A percentile compares a stretch with the other conserved stretches of the same genome.
phyloP scores from a whole-genome alignment of 2,329 filamentous ascomycete genomes.

The Mollisia scopiformis region DNA sequence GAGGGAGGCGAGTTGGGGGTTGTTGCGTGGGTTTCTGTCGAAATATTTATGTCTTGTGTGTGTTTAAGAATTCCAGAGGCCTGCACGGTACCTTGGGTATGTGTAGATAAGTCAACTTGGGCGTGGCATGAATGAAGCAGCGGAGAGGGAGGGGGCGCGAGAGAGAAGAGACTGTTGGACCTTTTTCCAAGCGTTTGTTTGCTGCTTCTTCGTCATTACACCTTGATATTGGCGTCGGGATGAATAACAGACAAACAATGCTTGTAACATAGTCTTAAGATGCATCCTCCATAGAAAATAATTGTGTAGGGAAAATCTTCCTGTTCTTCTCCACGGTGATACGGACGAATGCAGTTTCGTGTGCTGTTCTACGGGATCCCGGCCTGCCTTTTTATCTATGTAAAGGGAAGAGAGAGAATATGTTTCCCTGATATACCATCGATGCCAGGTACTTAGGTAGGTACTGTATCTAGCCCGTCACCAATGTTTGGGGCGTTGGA shows the following conservation, averaged over 20 bases:
- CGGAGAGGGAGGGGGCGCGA: too few species aligned
- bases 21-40: constrained; percentile 22
- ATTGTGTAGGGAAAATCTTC: background rate
- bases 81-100: constrained; percentile 22
- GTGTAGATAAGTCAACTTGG: constrained; percentile 23
- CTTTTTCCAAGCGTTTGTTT: constrained; percentile 14
- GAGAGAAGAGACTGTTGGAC: constrained; percentile 2
- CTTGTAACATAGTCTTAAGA: constrained; percentile 35
- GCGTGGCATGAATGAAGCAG: background rate
- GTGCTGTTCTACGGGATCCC: too few species aligned
- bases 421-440: too few species aligned
- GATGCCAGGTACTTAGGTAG: too few species aligned
- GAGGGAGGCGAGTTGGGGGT: constrained; percentile 4
- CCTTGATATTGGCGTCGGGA: constrained; percentile 20
- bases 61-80: constrained; percentile 20
- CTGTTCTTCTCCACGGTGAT: too few species aligned
- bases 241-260: constrained; percentile 20
- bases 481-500: background rate
- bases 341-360: too few species aligned
- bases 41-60: constrained; percentile 23
- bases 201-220: constrained; percentile 15
- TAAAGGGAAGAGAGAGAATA: too few species aligned
- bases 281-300: constrained; percentile 36
- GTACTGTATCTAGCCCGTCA: background rate
- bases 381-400: too few species aligned